Base-by-base conservation (phyloP, 106 monocot genomes). In the Dactylorhiza incarnata region DNA sequence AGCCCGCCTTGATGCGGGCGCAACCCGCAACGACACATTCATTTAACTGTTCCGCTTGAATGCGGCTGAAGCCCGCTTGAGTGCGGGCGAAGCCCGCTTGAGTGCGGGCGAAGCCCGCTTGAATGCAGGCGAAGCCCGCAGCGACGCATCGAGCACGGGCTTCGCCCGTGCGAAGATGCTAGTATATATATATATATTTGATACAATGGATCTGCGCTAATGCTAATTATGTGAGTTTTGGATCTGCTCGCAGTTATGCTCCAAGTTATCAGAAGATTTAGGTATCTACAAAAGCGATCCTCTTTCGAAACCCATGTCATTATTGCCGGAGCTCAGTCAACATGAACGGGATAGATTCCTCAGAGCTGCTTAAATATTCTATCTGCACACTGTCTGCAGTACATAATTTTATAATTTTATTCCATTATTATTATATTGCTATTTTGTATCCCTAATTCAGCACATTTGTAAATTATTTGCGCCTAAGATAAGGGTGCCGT, bases 231-330 rank as follows among this genome's bases (percentile, higher is more conserved):
- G 49, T 45, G 17, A 52, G 16, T 13, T 49, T 5, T 81, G 16
- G 4, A 20, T 17, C 19, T 73, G 5, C 6, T 75, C 85, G 77
- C 89, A 92, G 92, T 79, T 89, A 58, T 92, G 85, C 66, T 73
- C 78, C 11, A 87, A 80, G 79, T 71, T 92, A 19, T 74, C 81
- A 49, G 67, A 83, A 10, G 83, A 89, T 20, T 82, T 92, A 45
- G 83, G 86, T 65, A 74, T 56, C 1, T 85, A 71, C 72, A 68
- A 86, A 71, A 76, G 73, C 53, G 75, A 84, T 56, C 72, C 76
- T 4, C 46, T 84, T 62, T 54, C 75, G 61, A 68, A 79, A 14
- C 45, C 24, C n/a, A 75, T 83, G 44, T 17, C 87, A 52, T 45
- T 68, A 15, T 74, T 78, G 10, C 17, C 55, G 58, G 80, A 83